Percentiles rank a stretch among this genome's conserved stretches.
Evolutionary conservation across 352 stramenopile species (phyloP).

Genomic region (Globisporangium spinosum): DNA sequence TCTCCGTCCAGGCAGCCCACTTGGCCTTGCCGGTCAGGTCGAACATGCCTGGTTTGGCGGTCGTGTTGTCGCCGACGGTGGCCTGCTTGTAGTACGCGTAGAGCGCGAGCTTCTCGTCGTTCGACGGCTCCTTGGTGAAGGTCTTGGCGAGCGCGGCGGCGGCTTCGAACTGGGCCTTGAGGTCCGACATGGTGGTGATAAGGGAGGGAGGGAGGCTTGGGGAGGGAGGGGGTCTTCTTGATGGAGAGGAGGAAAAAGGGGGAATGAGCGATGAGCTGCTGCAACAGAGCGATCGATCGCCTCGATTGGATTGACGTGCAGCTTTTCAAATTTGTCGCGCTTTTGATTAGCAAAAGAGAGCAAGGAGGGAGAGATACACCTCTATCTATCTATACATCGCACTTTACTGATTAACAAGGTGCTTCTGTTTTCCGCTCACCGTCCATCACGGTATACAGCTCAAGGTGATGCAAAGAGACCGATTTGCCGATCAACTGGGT

Average conservation of each 20-base stretch:
- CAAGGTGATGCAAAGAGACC: too few species aligned
- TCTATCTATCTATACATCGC: too few species aligned
- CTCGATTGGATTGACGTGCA: constrained; percentile 2
- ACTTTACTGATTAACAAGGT: too few species aligned
- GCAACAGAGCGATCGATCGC: background rate
- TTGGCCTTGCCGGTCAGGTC: constrained; percentile 87
- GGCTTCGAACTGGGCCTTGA: constrained; percentile 82
- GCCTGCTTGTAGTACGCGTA: constrained; percentile 92
- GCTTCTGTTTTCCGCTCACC: too few species aligned
- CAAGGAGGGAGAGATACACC: too few species aligned
- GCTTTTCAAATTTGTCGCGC: constrained; percentile 2
- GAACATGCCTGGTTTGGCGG: constrained; percentile 80
- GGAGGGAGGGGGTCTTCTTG: constrained; percentile 1
- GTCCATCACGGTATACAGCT: too few species aligned
- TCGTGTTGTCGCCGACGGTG: constrained; percentile 85
- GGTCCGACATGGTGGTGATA: constrained; percentile 61
- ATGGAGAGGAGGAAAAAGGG: constrained; percentile 18
- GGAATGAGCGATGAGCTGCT: constrained; percentile 5
- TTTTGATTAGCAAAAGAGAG: too few species aligned
- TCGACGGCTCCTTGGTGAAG: constrained; percentile 76
- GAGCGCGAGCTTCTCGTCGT: constrained; percentile 88
- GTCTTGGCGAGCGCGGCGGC: constrained; percentile 74
- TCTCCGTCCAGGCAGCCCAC: constrained; percentile 84
- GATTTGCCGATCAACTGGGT: too few species aligned
- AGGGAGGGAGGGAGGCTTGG: background rate